A percentile compares a stretch with the other conserved stretches of the same genome.
Evolutionary conservation across 83 land plant species (phyloP).

Genomic region (Diphasiastrum complanatum): DNA sequence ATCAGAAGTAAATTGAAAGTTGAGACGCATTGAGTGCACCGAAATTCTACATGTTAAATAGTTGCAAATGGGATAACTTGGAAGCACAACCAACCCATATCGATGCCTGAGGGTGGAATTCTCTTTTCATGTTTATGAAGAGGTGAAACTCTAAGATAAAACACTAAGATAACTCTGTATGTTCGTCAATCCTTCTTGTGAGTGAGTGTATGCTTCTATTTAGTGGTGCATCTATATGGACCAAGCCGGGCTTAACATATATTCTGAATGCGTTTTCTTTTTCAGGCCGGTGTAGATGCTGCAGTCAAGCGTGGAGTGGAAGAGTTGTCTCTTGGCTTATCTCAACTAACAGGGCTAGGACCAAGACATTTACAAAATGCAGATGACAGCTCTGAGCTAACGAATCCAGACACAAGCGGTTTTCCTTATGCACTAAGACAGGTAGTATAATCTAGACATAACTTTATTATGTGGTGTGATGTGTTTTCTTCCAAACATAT

Average conservation of each 20-base stretch:
- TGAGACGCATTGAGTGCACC: too few species aligned
- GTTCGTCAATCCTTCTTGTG: too few species aligned
- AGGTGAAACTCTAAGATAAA: too few species aligned
- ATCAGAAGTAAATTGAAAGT: too few species aligned
- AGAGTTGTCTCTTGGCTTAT: constrained; percentile 8
- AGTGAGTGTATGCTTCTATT: neutral
- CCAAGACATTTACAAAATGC: constrained; percentile 15
- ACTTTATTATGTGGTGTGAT: too few species aligned
- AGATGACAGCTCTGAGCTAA: neutral
- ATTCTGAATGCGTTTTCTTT: neutral
- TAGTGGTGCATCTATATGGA: neutral
- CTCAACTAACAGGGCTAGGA: neutral
- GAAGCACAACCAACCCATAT: too few species aligned
- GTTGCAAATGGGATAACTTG: too few species aligned
- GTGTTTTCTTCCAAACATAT: too few species aligned
- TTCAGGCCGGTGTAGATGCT: constrained; percentile 19
- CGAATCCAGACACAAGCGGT: constrained; percentile 8
- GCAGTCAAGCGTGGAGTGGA: constrained; percentile 2
- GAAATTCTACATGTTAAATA: too few species aligned
- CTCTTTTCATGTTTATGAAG: too few species aligned
- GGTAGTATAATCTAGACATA: constrained; percentile 20
- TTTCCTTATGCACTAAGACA: constrained; percentile 37
- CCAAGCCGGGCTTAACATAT: neutral
- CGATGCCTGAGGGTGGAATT: too few species aligned
- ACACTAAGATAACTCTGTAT: too few species aligned